Evolutionary conservation across 179 eudicot genomes (phyloP).

Genomic region (Heliamphora pulchella): DNA sequence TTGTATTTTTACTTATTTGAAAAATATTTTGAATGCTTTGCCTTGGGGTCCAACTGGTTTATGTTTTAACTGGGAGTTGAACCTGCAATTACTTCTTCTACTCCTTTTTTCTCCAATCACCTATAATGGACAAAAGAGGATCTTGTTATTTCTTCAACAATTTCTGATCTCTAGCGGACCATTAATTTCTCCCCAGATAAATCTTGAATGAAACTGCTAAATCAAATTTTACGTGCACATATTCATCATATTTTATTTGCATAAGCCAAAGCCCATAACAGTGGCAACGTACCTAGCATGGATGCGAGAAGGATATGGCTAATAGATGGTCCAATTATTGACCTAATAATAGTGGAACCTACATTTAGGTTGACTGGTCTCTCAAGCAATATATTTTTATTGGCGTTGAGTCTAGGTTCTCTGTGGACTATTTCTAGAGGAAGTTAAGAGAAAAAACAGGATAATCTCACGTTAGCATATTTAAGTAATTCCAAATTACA

Average conservation of each 20-base stretch:
- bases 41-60: neutral
- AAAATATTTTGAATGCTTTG: neutral
- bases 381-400: neutral
- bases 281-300: no score
- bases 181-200: neutral
- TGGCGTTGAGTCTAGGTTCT: no score
- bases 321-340: no score
- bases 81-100: neutral
- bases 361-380: conserved; percentile 1
- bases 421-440: no score
- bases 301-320: no score
- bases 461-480: neutral
- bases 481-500: neutral
- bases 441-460: no score
- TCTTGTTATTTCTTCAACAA: no score
- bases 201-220: neutral
- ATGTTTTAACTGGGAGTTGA: neutral
- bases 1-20: neutral
- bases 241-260: neutral
- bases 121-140: no score
- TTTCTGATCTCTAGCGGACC: neutral
- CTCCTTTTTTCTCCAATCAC: no score
- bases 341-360: neutral
- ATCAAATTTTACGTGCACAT: neutral
- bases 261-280: no score